These are phyloP conservation scores for Naganishia friedmannii DNA, from an alignment of 768 basidiomycete species.

Conservation along the genomic window DNA sequence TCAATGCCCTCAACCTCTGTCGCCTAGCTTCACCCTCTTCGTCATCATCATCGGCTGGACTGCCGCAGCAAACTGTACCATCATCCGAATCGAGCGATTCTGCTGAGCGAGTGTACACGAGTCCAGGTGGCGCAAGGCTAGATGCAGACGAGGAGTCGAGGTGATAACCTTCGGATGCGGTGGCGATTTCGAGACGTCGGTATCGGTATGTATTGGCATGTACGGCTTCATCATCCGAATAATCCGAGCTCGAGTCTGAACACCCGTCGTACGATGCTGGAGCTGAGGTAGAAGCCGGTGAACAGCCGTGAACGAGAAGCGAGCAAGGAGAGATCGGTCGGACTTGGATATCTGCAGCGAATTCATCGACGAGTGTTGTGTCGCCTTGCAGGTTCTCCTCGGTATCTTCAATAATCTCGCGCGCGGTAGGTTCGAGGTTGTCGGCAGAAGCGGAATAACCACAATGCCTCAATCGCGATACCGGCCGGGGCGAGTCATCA, in stretches of 20 bases:
- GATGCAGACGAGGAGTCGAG: no score
- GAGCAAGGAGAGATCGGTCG: constrained; percentile 5
- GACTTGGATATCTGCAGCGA: background rate
- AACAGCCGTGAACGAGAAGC: background rate
- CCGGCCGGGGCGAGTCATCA: no score
- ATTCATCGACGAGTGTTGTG: background rate
- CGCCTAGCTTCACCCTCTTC: no score
- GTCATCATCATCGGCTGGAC: background rate
- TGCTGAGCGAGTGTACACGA: background rate
- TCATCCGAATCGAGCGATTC: background rate
- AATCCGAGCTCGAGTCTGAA: background rate
- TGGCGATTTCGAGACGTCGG: background rate
- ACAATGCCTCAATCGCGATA: background rate
- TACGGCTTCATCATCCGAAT: background rate
- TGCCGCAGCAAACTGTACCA: background rate
- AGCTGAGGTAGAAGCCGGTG: no score
- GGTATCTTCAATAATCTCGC: background rate
- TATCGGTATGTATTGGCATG: background rate
- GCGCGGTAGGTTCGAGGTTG: background rate
- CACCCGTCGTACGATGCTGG: no score
- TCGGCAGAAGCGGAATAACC: background rate
- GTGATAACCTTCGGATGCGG: background rate
- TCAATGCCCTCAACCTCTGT: background rate
- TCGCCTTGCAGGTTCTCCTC: background rate
- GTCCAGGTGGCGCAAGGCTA: background rate